Conservation (phyloP, 331 rosid species). For the Pyracantha coccinea region DNA sequence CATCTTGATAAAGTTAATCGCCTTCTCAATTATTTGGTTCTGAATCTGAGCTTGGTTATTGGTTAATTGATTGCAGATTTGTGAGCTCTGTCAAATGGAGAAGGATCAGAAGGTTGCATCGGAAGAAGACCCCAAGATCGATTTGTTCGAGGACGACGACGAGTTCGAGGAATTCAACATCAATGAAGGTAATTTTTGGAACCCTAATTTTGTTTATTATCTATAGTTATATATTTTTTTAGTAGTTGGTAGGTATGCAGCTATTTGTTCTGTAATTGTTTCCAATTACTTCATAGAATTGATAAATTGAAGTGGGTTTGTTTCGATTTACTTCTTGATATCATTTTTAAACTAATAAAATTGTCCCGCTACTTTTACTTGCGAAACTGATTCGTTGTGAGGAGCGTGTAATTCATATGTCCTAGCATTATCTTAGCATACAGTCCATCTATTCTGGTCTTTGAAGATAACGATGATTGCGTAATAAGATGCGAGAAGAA, state of each 20-base stretch:
- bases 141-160: conserved; percentile 39
- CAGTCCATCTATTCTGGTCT: neutral
- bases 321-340: neutral
- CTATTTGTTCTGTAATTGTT: neutral
- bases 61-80: neutral
- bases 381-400: neutral
- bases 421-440: neutral
- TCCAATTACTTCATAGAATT: neutral
- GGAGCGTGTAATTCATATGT: neutral
- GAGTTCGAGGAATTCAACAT: conserved; percentile 40
- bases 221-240: neutral
- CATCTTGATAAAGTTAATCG: neutral
- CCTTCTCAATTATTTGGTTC: neutral
- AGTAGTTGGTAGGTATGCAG: neutral
- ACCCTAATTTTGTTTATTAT: neutral
- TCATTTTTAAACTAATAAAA: neutral
- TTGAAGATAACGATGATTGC: neutral
- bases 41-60: neutral
- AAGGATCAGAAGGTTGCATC: conserved; percentile 25
- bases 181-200: conserved; percentile 21
- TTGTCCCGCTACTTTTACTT: neutral
- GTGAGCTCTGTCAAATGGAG: conserved; percentile 11
- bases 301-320: neutral
- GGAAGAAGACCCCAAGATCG: conserved; percentile 38
- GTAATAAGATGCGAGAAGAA: neutral